A percentile compares a stretch with the other conserved stretches of the same genome.
These are phyloP conservation scores for Trametes cinnabarina DNA, from an alignment of 768 basidiomycete genomes.

Conservation along the genomic window DNA sequence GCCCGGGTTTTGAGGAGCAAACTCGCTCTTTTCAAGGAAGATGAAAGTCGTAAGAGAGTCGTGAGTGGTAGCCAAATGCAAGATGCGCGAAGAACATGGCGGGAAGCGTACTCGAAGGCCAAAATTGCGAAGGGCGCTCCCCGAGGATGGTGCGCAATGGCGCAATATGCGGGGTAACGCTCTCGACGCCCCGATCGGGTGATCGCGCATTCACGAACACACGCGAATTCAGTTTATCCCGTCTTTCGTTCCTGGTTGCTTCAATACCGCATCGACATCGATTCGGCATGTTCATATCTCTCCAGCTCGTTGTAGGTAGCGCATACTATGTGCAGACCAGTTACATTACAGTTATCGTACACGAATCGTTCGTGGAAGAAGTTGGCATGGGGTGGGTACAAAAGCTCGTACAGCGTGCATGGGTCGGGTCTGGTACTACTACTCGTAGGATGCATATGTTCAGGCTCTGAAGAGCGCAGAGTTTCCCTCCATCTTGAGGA, in stretches of 20 bases:
- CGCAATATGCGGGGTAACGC: conserved; percentile 1
- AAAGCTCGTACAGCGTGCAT: no score
- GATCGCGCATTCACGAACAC: neutral
- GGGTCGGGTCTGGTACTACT: no score
- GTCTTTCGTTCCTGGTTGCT: no score
- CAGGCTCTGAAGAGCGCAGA: conserved; percentile 13
- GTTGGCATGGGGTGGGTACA: no score
- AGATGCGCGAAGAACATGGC: neutral
- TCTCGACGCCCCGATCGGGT: neutral
- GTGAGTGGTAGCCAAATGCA: neutral
- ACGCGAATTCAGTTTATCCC: no score
- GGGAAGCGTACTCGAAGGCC: neutral
- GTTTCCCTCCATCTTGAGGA: conserved; percentile 17
- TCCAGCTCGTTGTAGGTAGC: no score
- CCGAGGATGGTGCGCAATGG: neutral
- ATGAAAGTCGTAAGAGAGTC: neutral
- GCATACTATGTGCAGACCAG: no score
- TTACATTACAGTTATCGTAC: neutral
- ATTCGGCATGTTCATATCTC: no score
- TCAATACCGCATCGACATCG: no score
- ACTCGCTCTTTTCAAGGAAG: neutral
- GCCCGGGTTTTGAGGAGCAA: neutral
- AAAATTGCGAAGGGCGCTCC: neutral
- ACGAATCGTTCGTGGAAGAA: no score
- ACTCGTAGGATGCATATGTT: neutral